These are phyloP conservation scores for Mycena haematopus DNA, from an alignment of 768 basidiomycete genomes.

Conservation along the genomic window DNA sequence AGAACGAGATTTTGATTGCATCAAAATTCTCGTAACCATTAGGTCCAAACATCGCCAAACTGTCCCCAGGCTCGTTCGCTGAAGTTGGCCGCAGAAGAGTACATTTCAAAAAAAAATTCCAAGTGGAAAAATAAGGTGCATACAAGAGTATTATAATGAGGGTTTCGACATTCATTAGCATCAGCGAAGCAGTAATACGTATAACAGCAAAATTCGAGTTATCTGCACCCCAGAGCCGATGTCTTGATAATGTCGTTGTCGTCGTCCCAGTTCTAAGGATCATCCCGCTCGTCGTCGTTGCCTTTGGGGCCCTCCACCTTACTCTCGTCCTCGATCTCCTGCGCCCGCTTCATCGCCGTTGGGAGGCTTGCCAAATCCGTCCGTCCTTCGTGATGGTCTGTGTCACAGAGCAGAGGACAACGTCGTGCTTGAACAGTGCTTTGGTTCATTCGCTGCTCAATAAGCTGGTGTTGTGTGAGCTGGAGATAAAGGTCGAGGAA, in stretches of 20 bases:
- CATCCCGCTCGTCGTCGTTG: constrained; percentile 58
- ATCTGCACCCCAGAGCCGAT: too few species aligned
- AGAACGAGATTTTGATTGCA: too few species aligned
- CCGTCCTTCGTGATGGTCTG: constrained; percentile 75
- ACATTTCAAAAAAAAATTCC: too few species aligned
- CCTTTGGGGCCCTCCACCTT: constrained; percentile 93
- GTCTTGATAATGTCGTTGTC: constrained; percentile 84
- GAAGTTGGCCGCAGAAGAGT: too few species aligned
- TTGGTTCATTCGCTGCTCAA: constrained; percentile 68
- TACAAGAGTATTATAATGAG: too few species aligned
- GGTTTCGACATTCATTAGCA: too few species aligned
- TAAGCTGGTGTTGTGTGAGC: constrained; percentile 65
- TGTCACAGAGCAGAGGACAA: constrained; percentile 76
- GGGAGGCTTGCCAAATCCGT: constrained; percentile 93
- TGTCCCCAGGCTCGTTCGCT: too few species aligned
- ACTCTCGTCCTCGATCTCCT: constrained; percentile 94
- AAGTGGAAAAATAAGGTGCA: too few species aligned
- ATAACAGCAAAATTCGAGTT: too few species aligned
- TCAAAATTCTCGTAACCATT: too few species aligned
- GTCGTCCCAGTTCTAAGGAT: constrained; percentile 53
- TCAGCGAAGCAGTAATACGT: too few species aligned
- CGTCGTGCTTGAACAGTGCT: constrained; percentile 83
- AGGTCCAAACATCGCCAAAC: too few species aligned
- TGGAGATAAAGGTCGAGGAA: constrained; percentile 73
- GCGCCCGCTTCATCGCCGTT: constrained; percentile 66